Conservation (phyloP, 2,329 filamentous ascomycete genomes). For the Huntiella abstrusa region DNA sequence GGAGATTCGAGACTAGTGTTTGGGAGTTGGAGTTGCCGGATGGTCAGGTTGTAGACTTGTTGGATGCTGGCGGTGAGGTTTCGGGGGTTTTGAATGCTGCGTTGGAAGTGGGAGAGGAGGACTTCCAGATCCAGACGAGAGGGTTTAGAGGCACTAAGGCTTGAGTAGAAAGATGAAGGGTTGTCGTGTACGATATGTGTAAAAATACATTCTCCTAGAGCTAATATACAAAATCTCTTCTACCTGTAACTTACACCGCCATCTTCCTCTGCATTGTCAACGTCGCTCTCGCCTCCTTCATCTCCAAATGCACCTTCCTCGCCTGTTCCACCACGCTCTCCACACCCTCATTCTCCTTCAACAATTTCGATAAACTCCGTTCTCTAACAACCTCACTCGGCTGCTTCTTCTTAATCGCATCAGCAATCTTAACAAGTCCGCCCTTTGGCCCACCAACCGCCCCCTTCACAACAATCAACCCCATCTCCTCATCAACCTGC, state of each 20-base stretch:
- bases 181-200: not conserved
- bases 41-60: slow-evolving; percentile 46
- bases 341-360: slow-evolving; percentile 27
- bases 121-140: slow-evolving; percentile 22
- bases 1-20: slow-evolving; percentile 67
- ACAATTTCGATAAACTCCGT: slow-evolving; percentile 4
- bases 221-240: not conserved
- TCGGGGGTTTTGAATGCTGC: slow-evolving; percentile 26
- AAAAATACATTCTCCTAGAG: not conserved
- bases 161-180: not conserved
- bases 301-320: slow-evolving; percentile 30
- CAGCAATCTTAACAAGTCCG: slow-evolving; percentile 65
- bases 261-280: slow-evolving; percentile 2
- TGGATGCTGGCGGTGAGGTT: slow-evolving; percentile 57
- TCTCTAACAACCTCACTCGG: slow-evolving; percentile 25
- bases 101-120: slow-evolving; percentile 20
- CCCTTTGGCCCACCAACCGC: slow-evolving; percentile 77
- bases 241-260: not conserved
- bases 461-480: slow-evolving; percentile 75
- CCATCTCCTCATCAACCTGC: slow-evolving; percentile 70
- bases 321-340: slow-evolving; percentile 29
- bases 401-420: slow-evolving; percentile 67
- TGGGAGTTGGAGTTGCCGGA: slow-evolving; percentile 65
- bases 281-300: slow-evolving; percentile 29
- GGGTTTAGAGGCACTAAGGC: slow-evolving; percentile 31